Evolutionary conservation across 352 stramenopile genomes (phyloP), one percentile per base, ranked within the genome.

Genomic region (Pythium rishiriense): DNA sequence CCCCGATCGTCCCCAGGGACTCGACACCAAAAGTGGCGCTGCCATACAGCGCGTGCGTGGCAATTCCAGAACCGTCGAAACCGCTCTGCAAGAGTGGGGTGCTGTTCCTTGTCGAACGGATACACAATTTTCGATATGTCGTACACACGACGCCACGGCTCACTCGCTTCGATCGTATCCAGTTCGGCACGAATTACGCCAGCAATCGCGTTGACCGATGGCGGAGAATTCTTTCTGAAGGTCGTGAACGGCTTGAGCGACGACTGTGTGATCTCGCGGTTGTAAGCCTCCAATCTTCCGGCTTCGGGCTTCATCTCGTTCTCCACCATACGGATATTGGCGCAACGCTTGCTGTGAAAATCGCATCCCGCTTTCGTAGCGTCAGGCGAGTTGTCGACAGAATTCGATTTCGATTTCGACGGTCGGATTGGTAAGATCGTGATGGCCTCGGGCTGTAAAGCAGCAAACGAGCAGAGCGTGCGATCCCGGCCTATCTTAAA

Each of bases 371-470:
- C n/a, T n/a, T n/a, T n/a, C n/a, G n/a, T n/a, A n/a, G n/a, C n/a
- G n/a, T n/a, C n/a, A n/a, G n/a, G n/a, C n/a, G n/a, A 39, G 33
- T 39, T 39, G 10, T 1, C 9, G 33, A 39, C 33, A 9, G 9
- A 12, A 3, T 9, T 9, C 33, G 33, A 31, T 5, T 29, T 19
- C 21, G 11, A 5, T 17, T 6, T 21, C 5, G 17, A 28, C 28
- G 24, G 33, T 15, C 22, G 15, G 0, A 28, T 29, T 2, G 37
- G 54, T 10, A 61, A 28, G 42, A 61, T 51, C 8, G 21, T 25
- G 42, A 61, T 61, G 5, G 54, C 41, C 41, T 52, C 24, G 15
- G 53, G 54, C n/a, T 61, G 54, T 25, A 61, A 41, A 15, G 41
- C 25, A 8, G 43, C 11, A 45, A 61, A 61, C 26, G 26, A 39